Percentiles rank a stretch among this genome's conserved stretches.
Evolutionary conservation across 306 rosid species (phyloP).

Genomic region (Quercus aquifolioides): DNA sequence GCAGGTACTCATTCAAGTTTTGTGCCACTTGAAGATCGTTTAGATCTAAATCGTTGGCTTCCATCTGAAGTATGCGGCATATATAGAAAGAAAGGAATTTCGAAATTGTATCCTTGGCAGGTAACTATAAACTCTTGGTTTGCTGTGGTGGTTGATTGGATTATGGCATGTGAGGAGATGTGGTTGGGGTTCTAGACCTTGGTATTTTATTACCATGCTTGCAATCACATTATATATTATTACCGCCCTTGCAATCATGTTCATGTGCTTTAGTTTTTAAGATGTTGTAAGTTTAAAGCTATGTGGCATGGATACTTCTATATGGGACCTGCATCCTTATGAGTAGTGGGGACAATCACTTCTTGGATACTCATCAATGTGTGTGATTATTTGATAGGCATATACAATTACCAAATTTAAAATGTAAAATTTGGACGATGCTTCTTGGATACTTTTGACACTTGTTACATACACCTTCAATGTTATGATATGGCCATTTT

Average conservation of each 20-base stretch:
- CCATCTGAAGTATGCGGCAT: conserved; percentile 79
- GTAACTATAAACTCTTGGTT: conserved; percentile 33
- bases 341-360: background rate
- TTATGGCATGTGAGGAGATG: background rate
- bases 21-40: conserved; percentile 39
- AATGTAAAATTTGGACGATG: background rate
- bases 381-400: background rate
- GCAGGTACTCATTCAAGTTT: conserved; percentile 67
- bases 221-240: no score
- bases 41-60: conserved; percentile 74
- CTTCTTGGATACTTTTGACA: background rate
- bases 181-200: no score
- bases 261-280: background rate
- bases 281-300: background rate
- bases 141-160: background rate
- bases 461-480: no score
- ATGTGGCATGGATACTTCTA: background rate
- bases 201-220: no score
- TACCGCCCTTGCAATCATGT: no score
- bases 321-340: background rate
- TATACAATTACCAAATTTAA: background rate
- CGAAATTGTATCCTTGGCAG: conserved; percentile 90
- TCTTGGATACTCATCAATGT: background rate
- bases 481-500: background rate
- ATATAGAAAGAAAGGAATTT: conserved; percentile 78